Percentiles rank a stretch among this genome's conserved stretches.
Conservation (phyloP, 768 basidiomycete species). For the Xanthoconium purpureum region DNA sequence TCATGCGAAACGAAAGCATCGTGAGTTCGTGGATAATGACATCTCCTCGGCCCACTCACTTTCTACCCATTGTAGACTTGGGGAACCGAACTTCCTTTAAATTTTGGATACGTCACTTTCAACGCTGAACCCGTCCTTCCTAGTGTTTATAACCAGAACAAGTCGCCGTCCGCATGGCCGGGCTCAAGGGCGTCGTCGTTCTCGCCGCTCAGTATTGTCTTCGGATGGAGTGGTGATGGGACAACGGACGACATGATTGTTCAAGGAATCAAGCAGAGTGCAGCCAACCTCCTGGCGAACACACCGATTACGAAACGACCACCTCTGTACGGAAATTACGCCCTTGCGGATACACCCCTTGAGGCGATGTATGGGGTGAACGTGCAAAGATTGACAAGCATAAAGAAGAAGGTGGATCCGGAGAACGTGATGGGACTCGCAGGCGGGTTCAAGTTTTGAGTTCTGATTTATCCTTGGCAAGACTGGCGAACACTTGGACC, state of each 20-base stretch:
- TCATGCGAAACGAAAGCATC: slow-evolving; percentile 14
- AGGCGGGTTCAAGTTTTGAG: slow-evolving; percentile 60
- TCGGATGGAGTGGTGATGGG: slow-evolving; percentile 40
- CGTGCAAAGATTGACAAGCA: slow-evolving; percentile 35
- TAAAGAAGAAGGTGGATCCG: slow-evolving; percentile 53
- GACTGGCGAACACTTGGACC: slow-evolving; percentile 1
- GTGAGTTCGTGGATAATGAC: slow-evolving; percentile 9
- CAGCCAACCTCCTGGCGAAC: slow-evolving; percentile 38
- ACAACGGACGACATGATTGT: slow-evolving; percentile 40
- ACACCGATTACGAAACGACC: slow-evolving; percentile 43
- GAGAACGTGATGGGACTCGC: slow-evolving; percentile 60
- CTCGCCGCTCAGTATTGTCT: slow-evolving; percentile 47
- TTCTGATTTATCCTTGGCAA: neutral
- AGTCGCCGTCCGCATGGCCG: slow-evolving; percentile 45
- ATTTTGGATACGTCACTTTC: slow-evolving; percentile 42
- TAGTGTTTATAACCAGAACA: slow-evolving; percentile 37
- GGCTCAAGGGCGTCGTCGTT: slow-evolving; percentile 37
- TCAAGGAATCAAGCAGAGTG: slow-evolving; percentile 38
- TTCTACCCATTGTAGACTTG: slow-evolving; percentile 35
- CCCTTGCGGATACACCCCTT: slow-evolving; percentile 49
- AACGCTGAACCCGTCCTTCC: slow-evolving; percentile 52
- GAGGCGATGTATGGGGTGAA: slow-evolving; percentile 50
- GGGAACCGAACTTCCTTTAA: slow-evolving; percentile 36
- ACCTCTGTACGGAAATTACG: slow-evolving; percentile 60
- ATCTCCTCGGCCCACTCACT: neutral